Base-by-base conservation (phyloP, 805 yeast genomes). In the Starmerella bombicola region DNA sequence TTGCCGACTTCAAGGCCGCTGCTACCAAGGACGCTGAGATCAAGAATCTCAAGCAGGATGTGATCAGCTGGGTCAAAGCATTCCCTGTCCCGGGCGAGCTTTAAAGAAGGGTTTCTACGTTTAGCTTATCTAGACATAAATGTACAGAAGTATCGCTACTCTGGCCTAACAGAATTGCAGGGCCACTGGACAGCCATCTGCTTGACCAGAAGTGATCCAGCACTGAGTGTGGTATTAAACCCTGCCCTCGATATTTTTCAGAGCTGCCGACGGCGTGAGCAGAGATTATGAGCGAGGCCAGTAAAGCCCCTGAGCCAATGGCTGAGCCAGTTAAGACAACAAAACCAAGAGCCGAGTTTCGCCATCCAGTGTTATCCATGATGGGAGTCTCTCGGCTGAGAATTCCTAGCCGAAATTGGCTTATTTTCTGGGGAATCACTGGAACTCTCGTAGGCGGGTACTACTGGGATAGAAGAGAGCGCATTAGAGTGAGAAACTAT, bases 341-440 rank as follows among this genome's bases (percentile, higher is more conserved):
- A 13, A 17, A 9, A 26, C 28, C 35, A 3, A 44, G 55, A 8
- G 28, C 33, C 19, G 56, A 52, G 35, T 53, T 51, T 43, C 41
- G 49, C 32, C 57, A 85, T 54, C 94, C 95, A 1, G 94, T 93
- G 2, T 69, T 86, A 34, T 63, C 72, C 48, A 79, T 83, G 54
- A 73, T 88, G 81, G 97, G 97, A 0, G 71, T 88, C 35, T 82
- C 84, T 4, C 62, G 78, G 12, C 52, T 85, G 18, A 71, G 78
- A 29, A 63, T 91, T 12, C 98, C 98, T 0, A 78, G 93, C 0
- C 68, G 95, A 47, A 91, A 88, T 63, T 88, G 97, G 98, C 61
- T 73, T 66, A 81, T 85, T 28, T 91, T 91, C 61, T 80, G 94
- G 81, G 56, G 77, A 0, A 73, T 81, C 6, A 57, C 80, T 1